These are phyloP conservation scores for Fennellomyces sp. DNA, from an alignment of 371 early-diverging fungal species.

Conservation along the genomic window DNA sequence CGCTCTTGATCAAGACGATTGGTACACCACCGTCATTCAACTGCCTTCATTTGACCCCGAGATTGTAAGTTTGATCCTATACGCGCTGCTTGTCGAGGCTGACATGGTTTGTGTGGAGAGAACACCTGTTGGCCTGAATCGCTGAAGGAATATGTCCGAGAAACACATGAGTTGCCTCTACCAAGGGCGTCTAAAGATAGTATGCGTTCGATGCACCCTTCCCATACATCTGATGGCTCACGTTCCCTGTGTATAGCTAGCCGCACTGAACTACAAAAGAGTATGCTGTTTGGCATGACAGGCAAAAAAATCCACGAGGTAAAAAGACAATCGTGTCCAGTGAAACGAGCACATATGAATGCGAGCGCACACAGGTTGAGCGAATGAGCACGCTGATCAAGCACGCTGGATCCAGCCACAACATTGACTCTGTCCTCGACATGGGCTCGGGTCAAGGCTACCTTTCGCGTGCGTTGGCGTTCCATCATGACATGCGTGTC, in stretches of 20 bases:
- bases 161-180: conserved; percentile 8
- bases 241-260: too few species aligned
- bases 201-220: too few species aligned
- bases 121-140: conserved; percentile 15
- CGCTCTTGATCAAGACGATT: conserved; percentile 21
- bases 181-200: too few species aligned
- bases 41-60: not conserved
- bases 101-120: too few species aligned
- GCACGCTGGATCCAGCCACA: conserved; percentile 34
- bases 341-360: not conserved
- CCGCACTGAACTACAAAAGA: not conserved
- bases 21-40: not conserved
- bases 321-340: not conserved
- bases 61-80: not conserved
- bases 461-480: conserved; percentile 74
- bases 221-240: too few species aligned
- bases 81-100: too few species aligned
- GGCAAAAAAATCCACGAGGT: conserved; percentile 31
- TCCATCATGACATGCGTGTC: conserved; percentile 68
- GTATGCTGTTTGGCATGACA: conserved; percentile 23
- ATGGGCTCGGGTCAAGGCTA: conserved; percentile 83
- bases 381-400: conserved; percentile 61
- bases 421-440: conserved; percentile 51
- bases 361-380: conserved; percentile 43
- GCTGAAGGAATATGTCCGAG: conserved; percentile 12